phyloP scores from a whole-genome alignment of 352 stramenopile genomes.

The Globisporangium spinosum region DNA sequence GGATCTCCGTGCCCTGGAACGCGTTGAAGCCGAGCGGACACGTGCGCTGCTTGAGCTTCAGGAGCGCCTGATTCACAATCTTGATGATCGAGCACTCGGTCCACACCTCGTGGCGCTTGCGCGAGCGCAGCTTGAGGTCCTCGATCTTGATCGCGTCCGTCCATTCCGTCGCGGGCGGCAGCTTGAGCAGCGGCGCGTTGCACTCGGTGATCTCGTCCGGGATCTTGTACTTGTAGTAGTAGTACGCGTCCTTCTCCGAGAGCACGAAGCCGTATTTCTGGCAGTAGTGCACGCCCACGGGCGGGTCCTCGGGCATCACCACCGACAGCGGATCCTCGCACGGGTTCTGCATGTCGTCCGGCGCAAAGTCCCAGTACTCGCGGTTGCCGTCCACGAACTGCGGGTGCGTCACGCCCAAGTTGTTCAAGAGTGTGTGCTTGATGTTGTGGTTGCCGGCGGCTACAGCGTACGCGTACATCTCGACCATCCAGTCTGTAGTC shows the following conservation, averaged over 20 bases:
- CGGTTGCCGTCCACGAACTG: conserved; percentile 22
- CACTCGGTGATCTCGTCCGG: conserved; percentile 42
- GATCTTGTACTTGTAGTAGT: conserved; percentile 61
- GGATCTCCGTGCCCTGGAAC: conserved; percentile 35
- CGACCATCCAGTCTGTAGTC: conserved; percentile 42
- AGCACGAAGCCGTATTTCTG: conserved; percentile 48
- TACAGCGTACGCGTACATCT: conserved; percentile 55
- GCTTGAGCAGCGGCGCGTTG: conserved; percentile 35
- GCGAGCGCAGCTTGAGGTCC: conserved; percentile 12
- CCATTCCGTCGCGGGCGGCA: conserved; percentile 42
- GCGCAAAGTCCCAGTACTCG: conserved; percentile 48
- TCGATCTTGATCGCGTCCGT: conserved; percentile 17
- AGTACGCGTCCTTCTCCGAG: conserved; percentile 34
- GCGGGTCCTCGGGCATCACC: conserved; percentile 36
- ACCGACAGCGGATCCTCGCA: conserved; percentile 31
- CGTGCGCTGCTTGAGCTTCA: conserved; percentile 41
- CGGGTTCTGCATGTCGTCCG: conserved; percentile 31
- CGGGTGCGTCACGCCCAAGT: conserved; percentile 45
- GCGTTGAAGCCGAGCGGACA: conserved; percentile 47
- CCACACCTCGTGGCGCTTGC: conserved; percentile 32
- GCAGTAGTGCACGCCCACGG: conserved; percentile 50
- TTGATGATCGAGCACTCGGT: conserved; percentile 31
- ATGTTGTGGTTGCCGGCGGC: conserved; percentile 50
- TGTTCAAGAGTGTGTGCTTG: conserved; percentile 46
- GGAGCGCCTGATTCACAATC: conserved; percentile 41